A percentile compares a stretch with the other conserved stretches of the same genome.
Conservation (phyloP, 1,284 basidiomycete genomes). For the Exobasidium cylindrosporum region DNA sequence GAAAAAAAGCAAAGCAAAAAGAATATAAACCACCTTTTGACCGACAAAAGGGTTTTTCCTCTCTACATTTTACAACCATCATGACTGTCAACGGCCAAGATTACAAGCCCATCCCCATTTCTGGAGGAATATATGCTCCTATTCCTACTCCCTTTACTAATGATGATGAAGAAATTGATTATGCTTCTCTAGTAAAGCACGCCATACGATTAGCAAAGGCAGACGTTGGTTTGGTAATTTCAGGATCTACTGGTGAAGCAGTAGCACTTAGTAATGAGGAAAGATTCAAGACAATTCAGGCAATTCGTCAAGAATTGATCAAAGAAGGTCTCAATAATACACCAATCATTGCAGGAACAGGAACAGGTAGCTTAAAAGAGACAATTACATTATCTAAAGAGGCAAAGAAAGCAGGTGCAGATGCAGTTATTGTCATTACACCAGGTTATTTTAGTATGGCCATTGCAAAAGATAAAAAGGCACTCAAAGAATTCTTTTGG, state of each 20-base stretch:
- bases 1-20: too few relatives aligned
- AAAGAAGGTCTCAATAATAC: conserved; percentile 64
- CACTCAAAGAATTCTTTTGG: conserved; percentile 72
- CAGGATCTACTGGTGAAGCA: conserved; percentile 6
- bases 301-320: conserved; percentile 71
- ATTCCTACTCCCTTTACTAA: conserved; percentile 2
- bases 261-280: background rate
- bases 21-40: too few relatives aligned
- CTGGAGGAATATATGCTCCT: conserved; percentile 6
- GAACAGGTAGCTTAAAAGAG: conserved; percentile 74
- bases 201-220: background rate
- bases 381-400: conserved; percentile 26
- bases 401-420: conserved; percentile 26
- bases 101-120: background rate
- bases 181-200: background rate
- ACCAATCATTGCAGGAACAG: conserved; percentile 78
- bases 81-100: background rate
- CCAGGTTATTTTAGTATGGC: conserved; percentile 82
- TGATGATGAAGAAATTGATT: background rate
- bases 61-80: background rate
- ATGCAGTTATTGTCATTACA: conserved; percentile 67
- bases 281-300: conserved; percentile 65
- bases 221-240: background rate
- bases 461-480: conserved; percentile 62
- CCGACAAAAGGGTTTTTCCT: background rate